A percentile compares a stretch with the other conserved stretches of the same genome.
phyloP scores from a whole-genome alignment of 83 land plant species.

The Larix sibirica region DNA sequence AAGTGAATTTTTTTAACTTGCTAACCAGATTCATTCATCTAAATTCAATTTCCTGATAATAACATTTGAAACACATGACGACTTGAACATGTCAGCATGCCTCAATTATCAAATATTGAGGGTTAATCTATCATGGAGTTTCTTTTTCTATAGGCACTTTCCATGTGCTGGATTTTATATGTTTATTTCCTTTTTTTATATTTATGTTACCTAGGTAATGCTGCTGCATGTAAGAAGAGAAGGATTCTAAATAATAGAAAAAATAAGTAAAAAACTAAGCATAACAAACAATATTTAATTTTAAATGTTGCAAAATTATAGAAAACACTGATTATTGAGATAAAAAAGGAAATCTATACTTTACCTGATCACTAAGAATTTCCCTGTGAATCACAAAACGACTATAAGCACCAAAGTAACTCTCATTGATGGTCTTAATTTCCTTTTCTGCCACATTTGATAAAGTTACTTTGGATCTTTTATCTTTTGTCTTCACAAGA shows the following conservation, averaged over 20 bases:
- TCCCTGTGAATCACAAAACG: conserved; percentile 93
- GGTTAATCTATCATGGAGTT: not conserved
- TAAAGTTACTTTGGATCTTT: conserved; percentile 40
- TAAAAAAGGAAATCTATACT: not conserved
- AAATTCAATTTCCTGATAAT: not conserved
- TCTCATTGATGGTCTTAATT: conserved; percentile 55
- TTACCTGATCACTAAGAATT: conserved; percentile 92
- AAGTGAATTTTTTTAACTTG: not conserved
- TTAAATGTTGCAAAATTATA: not conserved
- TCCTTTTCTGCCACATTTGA: conserved; percentile 63
- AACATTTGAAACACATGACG: not conserved
- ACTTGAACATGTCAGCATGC: not conserved
- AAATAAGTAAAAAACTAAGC: not conserved
- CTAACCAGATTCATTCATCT: not conserved
- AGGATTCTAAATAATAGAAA: not conserved
- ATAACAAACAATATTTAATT: not conserved
- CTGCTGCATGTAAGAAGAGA: not conserved
- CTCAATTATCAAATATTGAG: not conserved
- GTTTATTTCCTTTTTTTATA: not conserved
- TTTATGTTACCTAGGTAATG: not conserved
- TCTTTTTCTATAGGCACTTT: not conserved
- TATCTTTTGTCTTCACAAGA: conserved; percentile 16
- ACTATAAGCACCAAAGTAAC: conserved; percentile 89
- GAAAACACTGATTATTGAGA: not conserved
- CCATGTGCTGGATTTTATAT: not conserved